These are phyloP conservation scores for Eruca vesicaria DNA, from an alignment of 441 rosid genomes.

Conservation along the genomic window DNA sequence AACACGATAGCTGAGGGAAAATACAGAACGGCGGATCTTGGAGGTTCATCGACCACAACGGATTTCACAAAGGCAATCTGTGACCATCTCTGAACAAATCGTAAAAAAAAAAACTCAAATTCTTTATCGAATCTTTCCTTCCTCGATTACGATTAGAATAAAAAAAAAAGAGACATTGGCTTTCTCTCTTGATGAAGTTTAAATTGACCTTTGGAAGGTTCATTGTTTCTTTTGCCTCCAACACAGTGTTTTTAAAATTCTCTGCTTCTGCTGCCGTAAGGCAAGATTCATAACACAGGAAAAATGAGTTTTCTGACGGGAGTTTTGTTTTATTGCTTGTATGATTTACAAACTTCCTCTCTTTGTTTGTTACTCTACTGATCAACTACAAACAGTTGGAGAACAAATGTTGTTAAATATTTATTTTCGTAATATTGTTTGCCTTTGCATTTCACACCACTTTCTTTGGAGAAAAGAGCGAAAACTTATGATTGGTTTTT, in stretches of 20 bases:
- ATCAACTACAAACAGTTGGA: neutral
- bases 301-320: neutral
- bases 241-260: neutral
- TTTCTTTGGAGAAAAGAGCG: neutral
- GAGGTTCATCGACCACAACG: conserved; percentile 64
- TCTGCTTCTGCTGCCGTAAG: conserved; percentile 14
- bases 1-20: conserved; percentile 80
- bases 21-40: conserved; percentile 85
- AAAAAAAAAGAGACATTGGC: neutral
- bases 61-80: conserved; percentile 88
- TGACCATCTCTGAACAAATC: conserved; percentile 54
- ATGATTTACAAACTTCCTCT: neutral
- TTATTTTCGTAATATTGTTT: neutral
- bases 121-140: neutral
- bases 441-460: neutral
- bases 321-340: conserved; percentile 2
- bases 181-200: neutral
- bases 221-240: conserved; percentile 8
- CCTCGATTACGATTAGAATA: conserved; percentile 18
- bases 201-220: neutral
- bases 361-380: neutral
- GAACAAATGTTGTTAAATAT: neutral
- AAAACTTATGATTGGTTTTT: neutral
- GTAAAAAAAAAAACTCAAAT: conserved; percentile 2
- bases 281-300: conserved; percentile 15